Percentiles rank a stretch among this genome's conserved stretches.
Conservation (phyloP, 1,284 basidiomycete species). For the Marasmius oreades region DNA sequence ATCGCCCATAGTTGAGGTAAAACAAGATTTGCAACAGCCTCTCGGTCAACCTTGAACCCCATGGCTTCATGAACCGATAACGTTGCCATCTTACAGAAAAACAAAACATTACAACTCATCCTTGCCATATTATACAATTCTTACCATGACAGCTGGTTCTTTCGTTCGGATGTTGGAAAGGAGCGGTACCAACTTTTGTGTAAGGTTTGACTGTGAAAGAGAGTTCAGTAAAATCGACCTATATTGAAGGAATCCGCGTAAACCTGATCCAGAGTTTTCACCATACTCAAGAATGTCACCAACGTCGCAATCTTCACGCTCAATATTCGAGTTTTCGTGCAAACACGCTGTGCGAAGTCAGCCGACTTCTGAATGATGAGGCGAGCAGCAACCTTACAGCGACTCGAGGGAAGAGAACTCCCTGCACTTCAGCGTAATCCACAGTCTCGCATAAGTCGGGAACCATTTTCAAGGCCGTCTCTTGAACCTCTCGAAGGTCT, state of each 20-base stretch:
- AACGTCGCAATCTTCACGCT: slow-evolving; percentile 90
- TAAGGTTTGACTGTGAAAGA: slow-evolving; percentile 65
- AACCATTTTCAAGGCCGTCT: slow-evolving; percentile 82
- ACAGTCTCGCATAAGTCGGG: slow-evolving; percentile 90
- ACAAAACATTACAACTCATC: not conserved
- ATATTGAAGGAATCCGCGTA: slow-evolving; percentile 14
- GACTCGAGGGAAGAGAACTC: slow-evolving; percentile 82
- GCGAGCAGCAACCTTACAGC: slow-evolving; percentile 53
- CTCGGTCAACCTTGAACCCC: slow-evolving; percentile 92
- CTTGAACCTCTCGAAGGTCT: slow-evolving; percentile 66
- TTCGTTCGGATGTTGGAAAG: slow-evolving; percentile 94
- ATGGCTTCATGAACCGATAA: slow-evolving; percentile 94
- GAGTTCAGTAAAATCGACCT: slow-evolving; percentile 3
- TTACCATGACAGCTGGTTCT: slow-evolving; percentile 87
- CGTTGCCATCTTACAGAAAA: slow-evolving; percentile 72
- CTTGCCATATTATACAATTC: slow-evolving; percentile 4
- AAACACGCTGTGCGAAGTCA: slow-evolving; percentile 62
- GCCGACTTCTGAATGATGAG: not conserved
- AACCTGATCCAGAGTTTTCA: slow-evolving; percentile 91
- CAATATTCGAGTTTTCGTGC: slow-evolving; percentile 84
- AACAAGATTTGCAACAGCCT: slow-evolving; percentile 91
- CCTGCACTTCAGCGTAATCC: slow-evolving; percentile 89
- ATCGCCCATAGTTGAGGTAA: slow-evolving; percentile 94
- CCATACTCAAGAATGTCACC: slow-evolving; percentile 87
- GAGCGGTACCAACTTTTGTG: slow-evolving; percentile 92